These are phyloP conservation scores for Neurospora crassa DNA, from an alignment of 2,329 filamentous ascomycete species.

Conservation along the genomic window DNA sequence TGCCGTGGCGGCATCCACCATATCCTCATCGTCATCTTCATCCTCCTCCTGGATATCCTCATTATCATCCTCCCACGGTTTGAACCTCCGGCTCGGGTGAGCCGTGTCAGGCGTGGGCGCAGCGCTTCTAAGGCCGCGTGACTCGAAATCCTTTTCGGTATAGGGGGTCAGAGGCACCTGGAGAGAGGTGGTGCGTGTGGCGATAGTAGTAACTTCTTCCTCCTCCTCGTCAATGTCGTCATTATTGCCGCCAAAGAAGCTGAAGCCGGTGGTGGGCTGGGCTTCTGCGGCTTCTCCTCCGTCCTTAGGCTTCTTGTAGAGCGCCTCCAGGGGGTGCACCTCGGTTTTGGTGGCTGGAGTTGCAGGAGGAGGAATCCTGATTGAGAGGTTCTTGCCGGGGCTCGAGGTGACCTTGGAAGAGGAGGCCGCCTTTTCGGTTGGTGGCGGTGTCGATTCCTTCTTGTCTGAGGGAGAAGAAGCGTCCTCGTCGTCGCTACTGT, in stretches of 20 bases:
- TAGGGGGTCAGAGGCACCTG: constrained; percentile 70
- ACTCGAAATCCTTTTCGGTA: constrained; percentile 68
- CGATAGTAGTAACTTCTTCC: constrained; percentile 19
- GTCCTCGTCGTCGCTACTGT: background rate
- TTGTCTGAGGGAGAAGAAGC: background rate
- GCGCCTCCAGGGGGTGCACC: constrained; percentile 80
- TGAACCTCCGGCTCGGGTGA: constrained; percentile 56
- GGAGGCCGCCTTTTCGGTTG: constrained; percentile 20
- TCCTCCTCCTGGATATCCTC: constrained; percentile 31
- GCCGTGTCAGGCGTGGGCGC: constrained; percentile 94
- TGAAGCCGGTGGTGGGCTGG: constrained; percentile 47
- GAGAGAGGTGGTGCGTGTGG: constrained; percentile 8
- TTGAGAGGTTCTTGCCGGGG: constrained; percentile 40
- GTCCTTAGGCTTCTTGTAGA: constrained; percentile 60
- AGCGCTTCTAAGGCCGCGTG: constrained; percentile 68
- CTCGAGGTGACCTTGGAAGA: constrained; percentile 34
- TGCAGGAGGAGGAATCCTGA: constrained; percentile 41
- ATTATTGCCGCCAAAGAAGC: constrained; percentile 62
- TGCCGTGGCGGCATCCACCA: constrained; percentile 13
- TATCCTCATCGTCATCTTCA: constrained; percentile 23
- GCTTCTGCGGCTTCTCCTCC: constrained; percentile 22
- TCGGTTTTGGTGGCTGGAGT: constrained; percentile 32
- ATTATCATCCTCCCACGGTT: constrained; percentile 43
- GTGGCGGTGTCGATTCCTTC: constrained; percentile 8
- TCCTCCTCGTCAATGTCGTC: constrained; percentile 36